These are phyloP conservation scores for Dovyalis caffra DNA, from an alignment of 345 rosid species.

Conservation along the genomic window DNA sequence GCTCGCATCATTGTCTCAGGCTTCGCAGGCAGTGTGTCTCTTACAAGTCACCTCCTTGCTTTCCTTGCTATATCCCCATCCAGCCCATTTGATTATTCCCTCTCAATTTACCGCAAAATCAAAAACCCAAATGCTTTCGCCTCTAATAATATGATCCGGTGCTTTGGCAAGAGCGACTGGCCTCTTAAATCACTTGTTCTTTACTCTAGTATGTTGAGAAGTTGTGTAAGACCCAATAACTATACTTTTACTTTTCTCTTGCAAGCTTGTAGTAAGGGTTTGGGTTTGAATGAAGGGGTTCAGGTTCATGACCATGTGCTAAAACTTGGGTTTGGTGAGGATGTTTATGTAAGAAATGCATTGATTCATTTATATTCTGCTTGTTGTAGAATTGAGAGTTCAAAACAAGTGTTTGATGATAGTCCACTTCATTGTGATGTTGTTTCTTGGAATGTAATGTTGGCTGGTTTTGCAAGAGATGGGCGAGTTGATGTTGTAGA, in stretches of 20 bases:
- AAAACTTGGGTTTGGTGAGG: slow-evolving; percentile 24
- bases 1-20: slow-evolving; percentile 30
- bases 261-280: slow-evolving; percentile 28
- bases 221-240: slow-evolving; percentile 14
- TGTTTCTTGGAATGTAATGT: slow-evolving; percentile 20
- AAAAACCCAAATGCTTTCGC: slow-evolving; percentile 18
- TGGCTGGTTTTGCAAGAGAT: slow-evolving; percentile 15
- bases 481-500: slow-evolving; percentile 30
- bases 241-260: slow-evolving; percentile 28
- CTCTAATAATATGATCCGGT: slow-evolving; percentile 32
- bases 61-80: slow-evolving; percentile 23
- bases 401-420: slow-evolving; percentile 22
- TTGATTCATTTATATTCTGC: slow-evolving; percentile 31
- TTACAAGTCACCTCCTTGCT: slow-evolving; percentile 22
- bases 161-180: slow-evolving; percentile 19
- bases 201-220: slow-evolving; percentile 16
- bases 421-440: slow-evolving; percentile 13
- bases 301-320: slow-evolving; percentile 27
- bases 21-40: not conserved
- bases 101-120: slow-evolving; percentile 14
- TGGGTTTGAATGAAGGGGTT: slow-evolving; percentile 21
- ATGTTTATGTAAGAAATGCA: slow-evolving; percentile 28
- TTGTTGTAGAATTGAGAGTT: slow-evolving; percentile 14
- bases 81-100: slow-evolving; percentile 9
- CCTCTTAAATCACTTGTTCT: slow-evolving; percentile 18